Conservation (phyloP, 108 stramenopile genomes). For the Chaetoceros tenuissimus region DNA sequence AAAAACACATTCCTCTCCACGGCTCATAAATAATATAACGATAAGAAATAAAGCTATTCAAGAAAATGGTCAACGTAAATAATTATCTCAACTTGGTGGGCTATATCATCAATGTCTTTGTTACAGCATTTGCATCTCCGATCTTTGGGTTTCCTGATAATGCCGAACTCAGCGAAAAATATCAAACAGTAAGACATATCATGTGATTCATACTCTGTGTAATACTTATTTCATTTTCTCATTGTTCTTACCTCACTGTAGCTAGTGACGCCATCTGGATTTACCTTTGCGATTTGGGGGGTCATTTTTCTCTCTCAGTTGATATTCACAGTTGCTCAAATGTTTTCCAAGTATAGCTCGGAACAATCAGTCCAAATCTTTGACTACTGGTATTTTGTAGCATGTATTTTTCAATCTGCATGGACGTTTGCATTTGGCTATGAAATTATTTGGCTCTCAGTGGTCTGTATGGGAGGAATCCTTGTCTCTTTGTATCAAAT, state of each 20-base stretch:
- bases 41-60: no score
- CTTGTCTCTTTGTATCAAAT: conserved; percentile 20
- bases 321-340: conserved; percentile 47
- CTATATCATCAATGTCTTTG: conserved; percentile 46
- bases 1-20: no score
- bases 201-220: no score
- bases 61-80: no score
- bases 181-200: no score
- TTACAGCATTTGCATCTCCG: conserved; percentile 41
- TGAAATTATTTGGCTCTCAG: conserved; percentile 33
- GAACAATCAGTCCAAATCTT: conserved; percentile 34
- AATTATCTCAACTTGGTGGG: conserved; percentile 55
- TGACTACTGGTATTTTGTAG: conserved; percentile 43
- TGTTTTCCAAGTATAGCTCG: conserved; percentile 22
- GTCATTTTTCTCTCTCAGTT: conserved; percentile 64
- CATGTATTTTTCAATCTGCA: conserved; percentile 40
- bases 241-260: no score
- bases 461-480: conserved; percentile 48
- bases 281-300: conserved; percentile 77
- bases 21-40: no score
- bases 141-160: conserved; percentile 35
- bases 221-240: no score
- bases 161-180: conserved; percentile 45
- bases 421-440: conserved; percentile 67
- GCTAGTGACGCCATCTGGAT: conserved; percentile 61